Evolutionary conservation across 306 rosid species (phyloP), one percentile per base, ranked within the genome.

Genomic region (Cucurbita argyrosperma): DNA sequence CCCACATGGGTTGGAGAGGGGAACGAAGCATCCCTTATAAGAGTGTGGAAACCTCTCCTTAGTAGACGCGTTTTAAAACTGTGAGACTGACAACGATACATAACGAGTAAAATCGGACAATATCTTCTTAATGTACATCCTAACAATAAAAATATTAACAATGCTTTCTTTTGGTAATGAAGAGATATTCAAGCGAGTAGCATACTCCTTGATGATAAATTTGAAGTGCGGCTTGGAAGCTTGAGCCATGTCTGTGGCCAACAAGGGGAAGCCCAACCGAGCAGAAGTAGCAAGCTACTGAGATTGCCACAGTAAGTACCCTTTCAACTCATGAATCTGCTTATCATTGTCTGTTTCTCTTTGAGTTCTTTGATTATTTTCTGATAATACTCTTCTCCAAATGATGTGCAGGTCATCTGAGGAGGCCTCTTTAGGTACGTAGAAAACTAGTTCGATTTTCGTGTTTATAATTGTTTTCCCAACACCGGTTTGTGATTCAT

Each of bases 161-260:
- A 42, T 1, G 30, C 10, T 76, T 77, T 85, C 42, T 76, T 78
- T 80, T 80, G 61, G 54, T 65, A 38, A 55, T 76, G 84, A 47
- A 94, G 99, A 83, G 97, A 94, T 78, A 82, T 94, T 82, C 97
- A 89, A 91, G 96, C 99, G 15, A 89, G 91, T 83, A 94, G 99
- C 79, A 83, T 94, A 79, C 95, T 91, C 73, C 96, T 94, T 51
- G 99, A 94, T 74, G 97, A 94, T 78, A 94, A 89, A 82, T 94
- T 89, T 74, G 99, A 94, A 85, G 99, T 91, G 73, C 87, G 96
- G 76, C 67, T 94, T 58, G 99, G 99, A 78, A 91, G 99, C 86
- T 78, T 94, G 79, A 91, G 90, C 54, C 92, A 88, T 78, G 79
- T 84, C 51, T 83, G 92, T 72, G 76, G 72, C 76, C 98, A 90